A percentile compares a stretch with the other conserved stretches of the same genome.
Evolutionary conservation across 2,329 filamentous ascomycete species (phyloP).

Genomic region (Alternaria brassicae): DNA sequence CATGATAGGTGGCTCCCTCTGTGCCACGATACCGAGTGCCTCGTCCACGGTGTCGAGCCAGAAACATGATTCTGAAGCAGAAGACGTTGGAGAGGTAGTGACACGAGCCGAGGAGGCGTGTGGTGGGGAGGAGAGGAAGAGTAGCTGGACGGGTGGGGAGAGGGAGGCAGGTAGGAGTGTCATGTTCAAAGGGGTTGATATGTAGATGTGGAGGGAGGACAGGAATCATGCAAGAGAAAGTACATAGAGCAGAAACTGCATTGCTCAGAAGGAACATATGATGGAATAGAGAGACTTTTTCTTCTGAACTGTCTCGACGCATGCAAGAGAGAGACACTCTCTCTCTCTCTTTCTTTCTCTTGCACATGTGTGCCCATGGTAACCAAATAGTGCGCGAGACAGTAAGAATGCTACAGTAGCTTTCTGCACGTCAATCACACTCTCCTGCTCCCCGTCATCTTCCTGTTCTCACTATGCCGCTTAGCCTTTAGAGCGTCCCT

Average conservation of each 20-base stretch:
- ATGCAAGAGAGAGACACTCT: neutral
- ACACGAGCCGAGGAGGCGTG: constrained; percentile 21
- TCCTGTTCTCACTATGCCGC: constrained; percentile 66
- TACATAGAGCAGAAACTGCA: neutral
- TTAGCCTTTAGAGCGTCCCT: constrained; percentile 67
- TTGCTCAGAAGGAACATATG: neutral
- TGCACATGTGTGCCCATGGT: neutral
- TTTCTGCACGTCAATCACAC: neutral
- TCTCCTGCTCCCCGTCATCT: constrained; percentile 42
- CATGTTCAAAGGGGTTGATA: constrained; percentile 31
- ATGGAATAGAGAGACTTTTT: neutral
- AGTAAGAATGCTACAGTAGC: neutral
- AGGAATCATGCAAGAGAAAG: neutral
- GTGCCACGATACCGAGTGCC: constrained; percentile 3
- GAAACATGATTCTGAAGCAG: neutral
- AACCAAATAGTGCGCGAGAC: neutral
- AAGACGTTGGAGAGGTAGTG: neutral
- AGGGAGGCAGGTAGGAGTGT: constrained; percentile 23
- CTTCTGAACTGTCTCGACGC: neutral
- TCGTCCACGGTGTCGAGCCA: neutral
- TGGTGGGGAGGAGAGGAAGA: constrained; percentile 11
- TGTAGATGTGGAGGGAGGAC: neutral
- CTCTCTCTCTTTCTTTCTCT: neutral
- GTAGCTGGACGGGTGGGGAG: neutral
- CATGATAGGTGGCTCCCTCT: constrained; percentile 22